Base-by-base conservation (phyloP, 805 yeast genomes). In the Metschnikowia colocasiae region DNA sequence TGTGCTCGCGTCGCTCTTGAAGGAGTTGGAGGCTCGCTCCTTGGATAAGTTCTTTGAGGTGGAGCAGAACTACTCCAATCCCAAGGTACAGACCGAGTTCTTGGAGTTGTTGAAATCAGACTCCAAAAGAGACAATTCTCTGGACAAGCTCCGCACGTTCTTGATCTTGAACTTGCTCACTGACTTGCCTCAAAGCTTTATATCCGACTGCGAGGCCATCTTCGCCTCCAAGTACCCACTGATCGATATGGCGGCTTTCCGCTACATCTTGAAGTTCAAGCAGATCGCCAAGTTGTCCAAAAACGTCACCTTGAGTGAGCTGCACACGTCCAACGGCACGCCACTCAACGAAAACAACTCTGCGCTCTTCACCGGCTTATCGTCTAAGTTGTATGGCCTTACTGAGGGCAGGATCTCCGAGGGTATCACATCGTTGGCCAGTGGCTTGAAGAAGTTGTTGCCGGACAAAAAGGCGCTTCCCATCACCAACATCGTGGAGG, bases 1-100 rank as follows among this genome's bases (percentile, higher is more conserved):
- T 59, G 91, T 94, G 22, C 80, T 95, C 52, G 87, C 97, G 8
- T 80, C 90, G 16, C 71, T 94, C 44, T 77, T 94, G 50, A 82
- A 83, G 60, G 89, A 90, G 55, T 74, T 94, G 50, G 94, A 92
- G 59, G 82, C 85, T n/a, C 85, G 92, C 54, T 83, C 84, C 15
- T 75, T 94, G 56, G 99, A 95, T 59, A 82, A 90, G 47, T 86
- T 91, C 57, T 94, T 92, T 64, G 98, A 94, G 68, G 82, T 94
- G 51, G 99, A 94, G 68, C 97, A 92, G 62, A 84, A 82, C 53
- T 79, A 82, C 47, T 76, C 73, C 48, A 84, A 84, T 65, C 76
- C 81, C 13, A 79, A 71, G 74, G 77, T 72, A 15, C 79, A 75
- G 66, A 73, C 63, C 44, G 80, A 74, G 61, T 94, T 80, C 64